phyloP scores from a whole-genome alignment of 805 yeast genomes.

The Saccharomycopsis schoenii region DNA sequence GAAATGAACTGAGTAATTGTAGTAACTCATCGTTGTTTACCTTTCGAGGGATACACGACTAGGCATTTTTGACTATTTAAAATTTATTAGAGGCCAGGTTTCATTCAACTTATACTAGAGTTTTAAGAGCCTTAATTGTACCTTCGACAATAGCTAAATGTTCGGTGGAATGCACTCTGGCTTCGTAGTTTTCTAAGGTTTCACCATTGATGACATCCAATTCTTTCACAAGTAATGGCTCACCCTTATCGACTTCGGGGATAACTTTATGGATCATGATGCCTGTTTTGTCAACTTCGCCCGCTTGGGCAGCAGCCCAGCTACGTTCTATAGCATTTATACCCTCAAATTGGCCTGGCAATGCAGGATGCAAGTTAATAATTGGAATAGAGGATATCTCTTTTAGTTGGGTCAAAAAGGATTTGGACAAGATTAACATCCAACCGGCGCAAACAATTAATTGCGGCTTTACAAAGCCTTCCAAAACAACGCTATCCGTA shows the following conservation, averaged over 20 bases:
- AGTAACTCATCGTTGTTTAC: too few species aligned
- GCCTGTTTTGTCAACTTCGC: constrained; percentile 69
- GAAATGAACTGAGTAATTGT: too few species aligned
- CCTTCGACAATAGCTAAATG: constrained; percentile 94
- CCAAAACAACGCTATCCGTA: constrained; percentile 25
- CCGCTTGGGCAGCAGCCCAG: constrained; percentile 89
- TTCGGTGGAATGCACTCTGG: constrained; percentile 72
- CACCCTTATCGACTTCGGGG: constrained; percentile 89
- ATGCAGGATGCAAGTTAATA: constrained; percentile 91
- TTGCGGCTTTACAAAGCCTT: constrained; percentile 49
- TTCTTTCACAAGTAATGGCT: constrained; percentile 77
- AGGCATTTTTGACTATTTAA: too few species aligned
- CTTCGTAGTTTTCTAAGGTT: constrained; percentile 68
- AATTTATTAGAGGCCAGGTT: too few species aligned
- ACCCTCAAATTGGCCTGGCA: constrained; percentile 96
- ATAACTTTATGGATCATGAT: constrained; percentile 97
- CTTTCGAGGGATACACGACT: too few species aligned
- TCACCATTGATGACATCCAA: constrained; percentile 64
- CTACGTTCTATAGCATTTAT: constrained; percentile 96
- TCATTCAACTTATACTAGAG: background rate
- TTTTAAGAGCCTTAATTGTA: constrained; percentile 47
- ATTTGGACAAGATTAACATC: constrained; percentile 84
- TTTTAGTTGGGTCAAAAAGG: constrained; percentile 54
- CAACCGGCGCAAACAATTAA: constrained; percentile 97
- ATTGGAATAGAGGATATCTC: constrained; percentile 57